Percentiles rank a stretch among this genome's conserved stretches.
Conservation (phyloP, 805 yeast genomes). For the Yamadazyma ubonensis region DNA sequence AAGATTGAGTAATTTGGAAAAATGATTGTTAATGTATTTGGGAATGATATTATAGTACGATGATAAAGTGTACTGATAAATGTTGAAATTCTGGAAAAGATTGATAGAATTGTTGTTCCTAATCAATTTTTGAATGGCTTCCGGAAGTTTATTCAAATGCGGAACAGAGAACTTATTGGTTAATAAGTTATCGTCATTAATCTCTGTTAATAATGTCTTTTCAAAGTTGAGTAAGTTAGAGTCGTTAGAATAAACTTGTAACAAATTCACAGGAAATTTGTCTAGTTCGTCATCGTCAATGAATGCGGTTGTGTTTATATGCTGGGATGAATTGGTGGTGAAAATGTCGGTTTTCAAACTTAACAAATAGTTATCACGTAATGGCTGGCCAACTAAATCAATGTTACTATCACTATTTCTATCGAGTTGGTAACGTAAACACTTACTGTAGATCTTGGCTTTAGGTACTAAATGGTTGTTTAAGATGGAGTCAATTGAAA, state of each 20-base stretch:
- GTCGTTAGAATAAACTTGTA: constrained; percentile 38
- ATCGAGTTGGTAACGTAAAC: constrained; percentile 15
- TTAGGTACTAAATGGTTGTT: constrained; percentile 28
- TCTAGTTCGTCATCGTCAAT: constrained; percentile 21
- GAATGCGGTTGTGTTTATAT: constrained; percentile 6
- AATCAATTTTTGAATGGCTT: constrained; percentile 34
- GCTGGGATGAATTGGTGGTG: constrained; percentile 26
- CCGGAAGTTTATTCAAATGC: constrained; percentile 30
- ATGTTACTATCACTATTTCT: constrained; percentile 13
- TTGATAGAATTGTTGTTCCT: constrained; percentile 28
- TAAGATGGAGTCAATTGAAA: constrained; percentile 30
- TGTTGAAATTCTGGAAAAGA: constrained; percentile 31
- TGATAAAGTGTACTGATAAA: constrained; percentile 39
- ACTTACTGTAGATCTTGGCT: constrained; percentile 26
- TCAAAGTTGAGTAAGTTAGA: constrained; percentile 37
- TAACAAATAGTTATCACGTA: constrained; percentile 34
- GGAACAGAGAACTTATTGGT: constrained; percentile 23
- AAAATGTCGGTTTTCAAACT: constrained; percentile 31
- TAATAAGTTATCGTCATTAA: constrained; percentile 24
- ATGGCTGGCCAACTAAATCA: constrained; percentile 12
- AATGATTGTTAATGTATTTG: constrained; percentile 34
- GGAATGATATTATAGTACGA: constrained; percentile 40
- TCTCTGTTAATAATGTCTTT: constrained; percentile 25
- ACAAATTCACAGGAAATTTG: constrained; percentile 34
- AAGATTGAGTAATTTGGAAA: constrained; percentile 31